These are phyloP conservation scores for Ogataea minuta DNA, from an alignment of 805 yeast species.

Conservation along the genomic window DNA sequence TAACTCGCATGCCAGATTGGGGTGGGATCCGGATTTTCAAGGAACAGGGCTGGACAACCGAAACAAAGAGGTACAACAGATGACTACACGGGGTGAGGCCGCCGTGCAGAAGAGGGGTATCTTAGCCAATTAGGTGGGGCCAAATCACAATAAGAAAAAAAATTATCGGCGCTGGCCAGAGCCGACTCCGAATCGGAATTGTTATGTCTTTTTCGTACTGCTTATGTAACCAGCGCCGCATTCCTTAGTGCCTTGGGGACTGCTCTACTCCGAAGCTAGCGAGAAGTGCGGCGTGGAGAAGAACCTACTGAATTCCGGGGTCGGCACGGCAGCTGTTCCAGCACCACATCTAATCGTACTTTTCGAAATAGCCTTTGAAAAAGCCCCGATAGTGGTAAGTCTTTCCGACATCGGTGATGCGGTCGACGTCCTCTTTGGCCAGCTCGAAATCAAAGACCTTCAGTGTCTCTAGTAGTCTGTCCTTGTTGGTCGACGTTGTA, in stretches of 20 bases:
- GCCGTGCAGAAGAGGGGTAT: not conserved
- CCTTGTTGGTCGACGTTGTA: slow-evolving; percentile 63
- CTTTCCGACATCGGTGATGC: slow-evolving; percentile 42
- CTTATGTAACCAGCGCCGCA: too few species aligned
- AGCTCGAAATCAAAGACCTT: slow-evolving; percentile 56
- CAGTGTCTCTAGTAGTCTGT: slow-evolving; percentile 56
- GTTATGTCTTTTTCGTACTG: too few species aligned
- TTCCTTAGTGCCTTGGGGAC: too few species aligned
- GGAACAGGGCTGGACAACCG: too few species aligned
- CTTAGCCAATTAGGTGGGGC: slow-evolving; percentile 3
- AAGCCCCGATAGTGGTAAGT: slow-evolving; percentile 27
- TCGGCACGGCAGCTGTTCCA: not conserved
- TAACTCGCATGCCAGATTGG: too few species aligned
- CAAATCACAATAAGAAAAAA: not conserved
- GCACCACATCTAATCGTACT: slow-evolving; percentile 17
- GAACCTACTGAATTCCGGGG: not conserved
- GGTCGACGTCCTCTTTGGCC: slow-evolving; percentile 46
- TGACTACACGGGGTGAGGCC: slow-evolving; percentile 6
- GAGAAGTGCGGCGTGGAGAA: not conserved
- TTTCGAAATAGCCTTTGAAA: slow-evolving; percentile 18
- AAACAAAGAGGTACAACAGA: not conserved
- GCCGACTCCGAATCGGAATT: not conserved
- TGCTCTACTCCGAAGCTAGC: not conserved
- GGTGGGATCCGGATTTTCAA: too few species aligned
- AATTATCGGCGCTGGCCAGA: slow-evolving; percentile 1